Conservation (phyloP, 2,329 filamentous ascomycete genomes). For the Verruconis gallopava region DNA sequence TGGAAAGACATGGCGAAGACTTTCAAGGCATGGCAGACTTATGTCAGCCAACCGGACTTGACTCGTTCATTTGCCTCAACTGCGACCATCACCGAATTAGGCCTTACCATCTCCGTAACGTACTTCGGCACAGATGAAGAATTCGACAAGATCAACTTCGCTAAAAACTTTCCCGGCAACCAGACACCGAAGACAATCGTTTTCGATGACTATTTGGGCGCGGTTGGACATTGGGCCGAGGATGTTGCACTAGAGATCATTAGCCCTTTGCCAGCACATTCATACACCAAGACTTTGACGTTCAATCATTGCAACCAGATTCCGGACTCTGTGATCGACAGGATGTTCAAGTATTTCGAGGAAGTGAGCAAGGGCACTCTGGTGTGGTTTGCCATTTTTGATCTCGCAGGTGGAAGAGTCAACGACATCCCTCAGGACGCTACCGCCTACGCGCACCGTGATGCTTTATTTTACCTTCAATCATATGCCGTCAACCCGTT, state of each 20-base stretch:
- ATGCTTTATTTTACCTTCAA: constrained; percentile 51
- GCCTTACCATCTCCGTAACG: constrained; percentile 44
- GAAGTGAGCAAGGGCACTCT: constrained; percentile 36
- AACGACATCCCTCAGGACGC: constrained; percentile 41
- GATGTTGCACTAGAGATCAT: background rate
- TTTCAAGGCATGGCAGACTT: constrained; percentile 45
- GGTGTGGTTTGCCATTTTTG: constrained; percentile 50
- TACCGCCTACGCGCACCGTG: constrained; percentile 50
- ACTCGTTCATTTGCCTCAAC: constrained; percentile 46
- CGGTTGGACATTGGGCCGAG: background rate
- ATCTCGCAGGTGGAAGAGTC: constrained; percentile 47
- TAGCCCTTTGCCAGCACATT: background rate
- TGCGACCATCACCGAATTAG: constrained; percentile 41
- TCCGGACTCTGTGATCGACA: constrained; percentile 30
- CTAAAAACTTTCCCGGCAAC: constrained; percentile 14
- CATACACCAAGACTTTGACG: constrained; percentile 39
- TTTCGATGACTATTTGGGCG: background rate
- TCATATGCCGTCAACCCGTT: constrained; percentile 39
- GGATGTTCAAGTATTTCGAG: constrained; percentile 43
- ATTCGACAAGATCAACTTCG: constrained; percentile 30
- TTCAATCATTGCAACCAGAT: constrained; percentile 39
- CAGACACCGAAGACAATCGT: background rate
- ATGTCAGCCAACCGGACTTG: constrained; percentile 41
- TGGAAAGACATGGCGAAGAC: constrained; percentile 19
- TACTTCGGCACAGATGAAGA: constrained; percentile 48